phyloP scores from a whole-genome alignment of 306 rosid genomes.

The Prunus davidiana region DNA sequence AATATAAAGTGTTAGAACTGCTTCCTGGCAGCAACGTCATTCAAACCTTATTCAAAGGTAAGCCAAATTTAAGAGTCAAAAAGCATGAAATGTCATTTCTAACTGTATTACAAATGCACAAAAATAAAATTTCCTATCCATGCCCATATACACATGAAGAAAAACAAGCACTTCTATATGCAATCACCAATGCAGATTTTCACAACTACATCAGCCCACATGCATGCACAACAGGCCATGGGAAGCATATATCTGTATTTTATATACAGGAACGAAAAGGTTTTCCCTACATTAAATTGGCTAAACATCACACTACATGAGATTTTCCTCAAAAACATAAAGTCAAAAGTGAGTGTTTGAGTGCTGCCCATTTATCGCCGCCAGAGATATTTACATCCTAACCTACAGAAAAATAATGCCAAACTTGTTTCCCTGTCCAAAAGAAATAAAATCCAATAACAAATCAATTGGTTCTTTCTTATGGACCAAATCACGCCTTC shows the following conservation, averaged over 20 bases:
- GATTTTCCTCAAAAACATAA: background rate
- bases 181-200: background rate
- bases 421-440: background rate
- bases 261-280: background rate
- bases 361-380: background rate
- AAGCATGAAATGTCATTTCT: background rate
- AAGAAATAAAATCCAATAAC: background rate
- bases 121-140: background rate
- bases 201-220: too few species aligned
- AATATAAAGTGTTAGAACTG: constrained; percentile 15
- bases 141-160: background rate
- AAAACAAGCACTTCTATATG: background rate
- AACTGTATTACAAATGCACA: background rate
- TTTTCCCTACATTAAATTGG: background rate
- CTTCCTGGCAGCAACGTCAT: background rate
- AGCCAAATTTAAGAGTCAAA: background rate
- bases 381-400: background rate
- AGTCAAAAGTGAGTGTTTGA: background rate
- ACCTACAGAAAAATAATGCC: background rate
- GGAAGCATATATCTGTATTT: background rate
- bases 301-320: background rate
- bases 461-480: background rate
- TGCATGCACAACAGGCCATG: background rate
- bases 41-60: background rate
- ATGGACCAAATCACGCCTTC: background rate